Evolutionary conservation across 345 rosid species (phyloP).

Genomic region (Aethionema arabicum): DNA sequence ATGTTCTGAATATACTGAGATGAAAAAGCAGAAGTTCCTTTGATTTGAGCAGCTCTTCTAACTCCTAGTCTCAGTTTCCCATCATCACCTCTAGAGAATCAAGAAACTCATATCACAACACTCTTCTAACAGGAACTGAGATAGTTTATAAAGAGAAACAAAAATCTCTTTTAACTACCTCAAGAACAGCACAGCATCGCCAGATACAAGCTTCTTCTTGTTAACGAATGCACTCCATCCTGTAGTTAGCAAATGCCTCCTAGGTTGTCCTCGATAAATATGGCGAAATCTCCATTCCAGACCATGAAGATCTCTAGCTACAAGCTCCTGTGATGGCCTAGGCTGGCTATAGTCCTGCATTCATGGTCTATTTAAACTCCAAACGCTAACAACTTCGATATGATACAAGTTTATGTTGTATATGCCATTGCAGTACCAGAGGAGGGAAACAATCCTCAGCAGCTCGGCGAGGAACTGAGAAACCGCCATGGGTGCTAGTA

Average conservation of each 20-base stretch:
- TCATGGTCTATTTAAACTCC: conserved; percentile 1
- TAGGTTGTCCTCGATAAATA: conserved; percentile 95
- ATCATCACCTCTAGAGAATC: conserved; percentile 71
- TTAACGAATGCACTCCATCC: conserved; percentile 99
- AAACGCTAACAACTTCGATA: not conserved
- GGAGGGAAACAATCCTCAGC: conserved; percentile 99
- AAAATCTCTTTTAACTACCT: conserved; percentile 43
- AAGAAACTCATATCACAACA: conserved; percentile 12
- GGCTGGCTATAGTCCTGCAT: conserved; percentile 88
- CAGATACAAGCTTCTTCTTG: conserved; percentile 96
- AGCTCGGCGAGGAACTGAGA: conserved; percentile 98
- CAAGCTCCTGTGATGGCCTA: conserved; percentile 97
- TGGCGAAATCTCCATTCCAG: conserved; percentile 96
- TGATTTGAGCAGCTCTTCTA: conserved; percentile 82
- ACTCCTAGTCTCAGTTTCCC: conserved; percentile 94
- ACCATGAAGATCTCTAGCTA: conserved; percentile 96
- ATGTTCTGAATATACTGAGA: conserved; percentile 47
- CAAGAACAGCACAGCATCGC: conserved; percentile 97
- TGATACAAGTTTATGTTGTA: not conserved
- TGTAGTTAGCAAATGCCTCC: conserved; percentile 97
- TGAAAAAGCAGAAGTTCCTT: conserved; percentile 50
- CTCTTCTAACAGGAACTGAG: not conserved
- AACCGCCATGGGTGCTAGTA: conserved; percentile 99
- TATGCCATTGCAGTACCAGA: too few species aligned
- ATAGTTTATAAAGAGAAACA: not conserved